phyloP scores from a whole-genome alignment of 1,284 basidiomycete species.

The Fomitopsis schrenkii region DNA sequence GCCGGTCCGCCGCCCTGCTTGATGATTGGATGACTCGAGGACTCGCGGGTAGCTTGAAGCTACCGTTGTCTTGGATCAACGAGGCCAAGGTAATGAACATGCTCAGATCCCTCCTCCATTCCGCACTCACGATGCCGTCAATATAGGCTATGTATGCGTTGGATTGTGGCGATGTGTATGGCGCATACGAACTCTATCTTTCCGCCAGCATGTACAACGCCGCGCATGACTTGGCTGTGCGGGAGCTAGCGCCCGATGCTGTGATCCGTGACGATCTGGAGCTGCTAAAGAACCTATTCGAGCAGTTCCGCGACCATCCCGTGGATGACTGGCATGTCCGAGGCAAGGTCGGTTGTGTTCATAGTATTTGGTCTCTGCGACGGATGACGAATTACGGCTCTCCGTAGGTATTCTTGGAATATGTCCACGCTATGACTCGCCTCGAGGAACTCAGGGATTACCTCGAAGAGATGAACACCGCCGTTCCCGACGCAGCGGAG shows the following conservation, averaged over 20 bases:
- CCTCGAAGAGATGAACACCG: constrained; percentile 31
- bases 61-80: constrained; percentile 85
- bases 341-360: constrained; percentile 58
- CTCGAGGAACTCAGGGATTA: constrained; percentile 54
- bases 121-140: constrained; percentile 7
- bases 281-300: constrained; percentile 74
- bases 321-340: constrained; percentile 76
- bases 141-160: constrained; percentile 65
- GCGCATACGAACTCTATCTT: constrained; percentile 78
- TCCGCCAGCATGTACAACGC: constrained; percentile 65
- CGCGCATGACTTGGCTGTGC: constrained; percentile 81
- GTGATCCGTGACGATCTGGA: constrained; percentile 77
- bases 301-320: constrained; percentile 55
- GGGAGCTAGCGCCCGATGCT: constrained; percentile 88
- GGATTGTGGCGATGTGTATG: constrained; percentile 61
- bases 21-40: constrained; percentile 72
- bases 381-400: constrained; percentile 4
- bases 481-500: constrained; percentile 42
- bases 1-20: constrained; percentile 67
- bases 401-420: constrained; percentile 63
- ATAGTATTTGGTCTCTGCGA: constrained; percentile 1
- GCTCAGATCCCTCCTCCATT: not conserved
- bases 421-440: constrained; percentile 57
- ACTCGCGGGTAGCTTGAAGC: constrained; percentile 70
- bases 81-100: constrained; percentile 70